phyloP scores from a whole-genome alignment of 768 basidiomycete genomes.

The Mycena belliarum region DNA sequence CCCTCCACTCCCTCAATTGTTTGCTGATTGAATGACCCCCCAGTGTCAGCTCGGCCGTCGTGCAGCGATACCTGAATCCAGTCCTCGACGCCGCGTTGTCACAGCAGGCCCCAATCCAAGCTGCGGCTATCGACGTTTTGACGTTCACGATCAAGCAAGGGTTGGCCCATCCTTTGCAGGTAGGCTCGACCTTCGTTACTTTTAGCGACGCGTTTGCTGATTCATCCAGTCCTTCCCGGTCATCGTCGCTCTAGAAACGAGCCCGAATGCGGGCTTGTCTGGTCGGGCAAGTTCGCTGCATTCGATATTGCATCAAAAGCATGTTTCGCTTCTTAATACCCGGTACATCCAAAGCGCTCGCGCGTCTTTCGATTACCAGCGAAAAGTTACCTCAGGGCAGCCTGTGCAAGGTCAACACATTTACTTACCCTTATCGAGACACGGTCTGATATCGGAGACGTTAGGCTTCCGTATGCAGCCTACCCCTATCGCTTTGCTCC shows the following conservation, averaged over 20 bases:
- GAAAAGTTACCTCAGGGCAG: slow-evolving; percentile 44
- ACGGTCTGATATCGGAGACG: not conserved
- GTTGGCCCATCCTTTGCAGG: slow-evolving; percentile 91
- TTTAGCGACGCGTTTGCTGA: not conserved
- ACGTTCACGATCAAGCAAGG: slow-evolving; percentile 95
- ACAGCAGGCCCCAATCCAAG: slow-evolving; percentile 67
- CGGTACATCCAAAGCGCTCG: slow-evolving; percentile 81
- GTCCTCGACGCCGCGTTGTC: slow-evolving; percentile 84
- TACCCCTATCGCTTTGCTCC: slow-evolving; percentile 71
- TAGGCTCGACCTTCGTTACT: slow-evolving; percentile 31
- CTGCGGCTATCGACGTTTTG: slow-evolving; percentile 85
- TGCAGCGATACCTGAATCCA: slow-evolving; percentile 86
- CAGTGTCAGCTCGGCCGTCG: slow-evolving; percentile 92
- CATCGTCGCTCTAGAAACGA: slow-evolving; percentile 92
- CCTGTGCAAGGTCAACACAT: slow-evolving; percentile 57
- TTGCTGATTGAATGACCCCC: slow-evolving; percentile 1
- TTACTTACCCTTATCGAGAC: not conserved
- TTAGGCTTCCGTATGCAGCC: slow-evolving; percentile 69
- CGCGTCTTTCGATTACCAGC: slow-evolving; percentile 84
- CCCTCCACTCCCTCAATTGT: not conserved
- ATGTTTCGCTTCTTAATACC: slow-evolving; percentile 85
- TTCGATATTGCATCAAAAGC: slow-evolving; percentile 81
- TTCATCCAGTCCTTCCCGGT: slow-evolving; percentile 78
- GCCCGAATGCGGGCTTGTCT: slow-evolving; percentile 57
- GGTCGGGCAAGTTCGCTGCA: slow-evolving; percentile 81